These are phyloP conservation scores for Tolypocladium guangdongense DNA, from an alignment of 2,329 filamentous ascomycete genomes.

Conservation along the genomic window DNA sequence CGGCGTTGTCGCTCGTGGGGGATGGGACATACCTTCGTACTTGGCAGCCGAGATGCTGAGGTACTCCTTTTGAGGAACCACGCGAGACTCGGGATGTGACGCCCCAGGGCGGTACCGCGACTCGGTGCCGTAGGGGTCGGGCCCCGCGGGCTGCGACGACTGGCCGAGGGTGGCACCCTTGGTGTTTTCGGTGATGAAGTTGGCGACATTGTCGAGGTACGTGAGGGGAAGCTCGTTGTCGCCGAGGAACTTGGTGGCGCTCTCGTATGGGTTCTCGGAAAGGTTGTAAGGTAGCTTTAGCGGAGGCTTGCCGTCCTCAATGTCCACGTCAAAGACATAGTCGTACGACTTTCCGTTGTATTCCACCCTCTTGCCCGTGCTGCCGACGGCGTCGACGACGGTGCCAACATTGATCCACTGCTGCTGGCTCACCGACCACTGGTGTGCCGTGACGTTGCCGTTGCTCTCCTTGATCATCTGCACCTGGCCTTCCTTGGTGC, in stretches of 20 bases:
- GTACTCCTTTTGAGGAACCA: constrained; percentile 70
- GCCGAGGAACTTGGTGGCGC: constrained; percentile 80
- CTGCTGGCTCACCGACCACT: constrained; percentile 63
- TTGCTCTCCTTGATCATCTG: constrained; percentile 80
- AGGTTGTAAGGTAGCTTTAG: constrained; percentile 92
- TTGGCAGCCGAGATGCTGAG: constrained; percentile 69
- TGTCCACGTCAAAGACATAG: constrained; percentile 93
- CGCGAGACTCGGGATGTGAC: constrained; percentile 34
- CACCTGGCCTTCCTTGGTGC: constrained; percentile 93
- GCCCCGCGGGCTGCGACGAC: constrained; percentile 34
- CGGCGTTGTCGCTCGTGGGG: not conserved
- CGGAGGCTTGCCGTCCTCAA: constrained; percentile 85
- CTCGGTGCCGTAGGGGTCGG: constrained; percentile 71
- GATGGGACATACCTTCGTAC: constrained; percentile 34
- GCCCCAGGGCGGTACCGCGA: constrained; percentile 63
- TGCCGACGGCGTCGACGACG: constrained; percentile 80
- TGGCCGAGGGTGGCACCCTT: constrained; percentile 75
- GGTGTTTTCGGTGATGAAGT: constrained; percentile 86
- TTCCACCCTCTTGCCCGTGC: constrained; percentile 65
- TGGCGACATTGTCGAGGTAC: constrained; percentile 84
- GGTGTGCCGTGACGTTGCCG: constrained; percentile 74
- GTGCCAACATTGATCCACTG: constrained; percentile 89
- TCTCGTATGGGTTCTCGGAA: constrained; percentile 85
- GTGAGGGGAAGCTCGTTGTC: constrained; percentile 79
- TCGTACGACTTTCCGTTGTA: constrained; percentile 86